Percentiles rank a stretch among this genome's conserved stretches.
These are phyloP conservation scores for Takashimella koratensis DNA, from an alignment of 1,284 basidiomycete species.

Conservation along the genomic window DNA sequence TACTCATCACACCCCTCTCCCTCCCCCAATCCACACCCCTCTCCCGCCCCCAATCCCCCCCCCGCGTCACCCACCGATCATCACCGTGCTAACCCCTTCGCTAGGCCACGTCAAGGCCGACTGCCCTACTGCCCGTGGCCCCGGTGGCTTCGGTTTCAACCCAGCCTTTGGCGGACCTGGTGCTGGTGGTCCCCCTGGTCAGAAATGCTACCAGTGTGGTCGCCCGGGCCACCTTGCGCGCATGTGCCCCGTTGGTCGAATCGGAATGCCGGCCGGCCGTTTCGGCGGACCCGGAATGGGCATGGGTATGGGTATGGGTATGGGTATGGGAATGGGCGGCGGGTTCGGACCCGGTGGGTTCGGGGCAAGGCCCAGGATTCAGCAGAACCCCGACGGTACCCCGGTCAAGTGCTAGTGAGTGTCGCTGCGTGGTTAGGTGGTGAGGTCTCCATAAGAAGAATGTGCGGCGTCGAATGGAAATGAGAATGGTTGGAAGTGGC, in stretches of 20 bases:
- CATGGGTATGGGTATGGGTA: not conserved
- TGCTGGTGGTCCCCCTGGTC: slow-evolving; percentile 51
- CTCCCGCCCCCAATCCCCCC: not conserved
- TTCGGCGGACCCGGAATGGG: slow-evolving; percentile 12
- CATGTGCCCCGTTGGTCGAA: slow-evolving; percentile 25
- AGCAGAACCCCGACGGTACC: slow-evolving; percentile 39
- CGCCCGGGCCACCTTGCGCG: slow-evolving; percentile 43
- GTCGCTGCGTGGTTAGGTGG: too few relatives aligned
- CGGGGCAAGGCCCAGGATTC: slow-evolving; percentile 13
- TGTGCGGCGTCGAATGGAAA: too few relatives aligned
- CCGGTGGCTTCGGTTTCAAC: slow-evolving; percentile 49
- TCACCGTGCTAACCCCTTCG: too few relatives aligned
- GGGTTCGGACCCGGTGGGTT: slow-evolving; percentile 18
- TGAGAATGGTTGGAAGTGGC: too few relatives aligned
- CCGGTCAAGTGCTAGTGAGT: slow-evolving; percentile 50
- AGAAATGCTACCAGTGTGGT: slow-evolving; percentile 67
- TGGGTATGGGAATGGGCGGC: slow-evolving; percentile 18
- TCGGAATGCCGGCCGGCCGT: slow-evolving; percentile 11
- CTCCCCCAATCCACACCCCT: not conserved
- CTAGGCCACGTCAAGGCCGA: slow-evolving; percentile 61
- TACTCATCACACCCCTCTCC: too few relatives aligned
- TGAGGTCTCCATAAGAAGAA: too few relatives aligned
- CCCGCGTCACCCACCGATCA: not conserved
- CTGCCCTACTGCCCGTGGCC: slow-evolving; percentile 70
- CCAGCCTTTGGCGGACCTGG: slow-evolving; percentile 35